These are phyloP conservation scores for Dothideomycetidae sp. DNA, from an alignment of 2,329 filamentous ascomycete species.

Conservation along the genomic window DNA sequence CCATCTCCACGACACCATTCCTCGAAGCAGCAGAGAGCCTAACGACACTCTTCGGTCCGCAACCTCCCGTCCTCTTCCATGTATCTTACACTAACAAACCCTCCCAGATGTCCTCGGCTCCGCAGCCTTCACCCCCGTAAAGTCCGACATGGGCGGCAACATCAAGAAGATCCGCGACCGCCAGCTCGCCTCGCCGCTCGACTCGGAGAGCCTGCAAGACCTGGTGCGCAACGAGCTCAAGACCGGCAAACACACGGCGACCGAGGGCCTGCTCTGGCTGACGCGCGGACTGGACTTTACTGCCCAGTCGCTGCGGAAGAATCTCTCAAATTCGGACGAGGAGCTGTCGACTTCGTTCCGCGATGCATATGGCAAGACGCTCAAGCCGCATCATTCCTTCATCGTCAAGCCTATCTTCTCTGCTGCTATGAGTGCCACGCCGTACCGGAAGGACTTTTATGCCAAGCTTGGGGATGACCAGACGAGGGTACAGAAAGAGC, in stretches of 20 bases:
- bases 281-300: slow-evolving; percentile 89
- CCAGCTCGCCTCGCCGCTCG: slow-evolving; percentile 59
- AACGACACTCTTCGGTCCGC: slow-evolving; percentile 68
- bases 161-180: slow-evolving; percentile 90
- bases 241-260: slow-evolving; percentile 73
- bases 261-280: slow-evolving; percentile 85
- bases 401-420: slow-evolving; percentile 84
- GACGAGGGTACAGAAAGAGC: slow-evolving; percentile 45
- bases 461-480: slow-evolving; percentile 61
- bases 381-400: slow-evolving; percentile 85
- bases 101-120: slow-evolving; percentile 43
- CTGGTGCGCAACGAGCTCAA: slow-evolving; percentile 80
- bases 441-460: slow-evolving; percentile 91
- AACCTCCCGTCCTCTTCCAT: background rate
- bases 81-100: background rate
- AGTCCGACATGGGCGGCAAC: slow-evolving; percentile 82
- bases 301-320: slow-evolving; percentile 64
- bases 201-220: slow-evolving; percentile 73
- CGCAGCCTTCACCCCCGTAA: slow-evolving; percentile 77
- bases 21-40: slow-evolving; percentile 81
- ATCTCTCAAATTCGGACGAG: slow-evolving; percentile 50
- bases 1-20: slow-evolving; percentile 71
- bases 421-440: slow-evolving; percentile 82
- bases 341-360: slow-evolving; percentile 84
- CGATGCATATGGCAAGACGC: slow-evolving; percentile 65